A percentile compares a stretch with the other conserved stretches of the same genome.
Evolutionary conservation across 176 grass and related monocot genomes (phyloP).

Genomic region (Saccharum spontaneum): DNA sequence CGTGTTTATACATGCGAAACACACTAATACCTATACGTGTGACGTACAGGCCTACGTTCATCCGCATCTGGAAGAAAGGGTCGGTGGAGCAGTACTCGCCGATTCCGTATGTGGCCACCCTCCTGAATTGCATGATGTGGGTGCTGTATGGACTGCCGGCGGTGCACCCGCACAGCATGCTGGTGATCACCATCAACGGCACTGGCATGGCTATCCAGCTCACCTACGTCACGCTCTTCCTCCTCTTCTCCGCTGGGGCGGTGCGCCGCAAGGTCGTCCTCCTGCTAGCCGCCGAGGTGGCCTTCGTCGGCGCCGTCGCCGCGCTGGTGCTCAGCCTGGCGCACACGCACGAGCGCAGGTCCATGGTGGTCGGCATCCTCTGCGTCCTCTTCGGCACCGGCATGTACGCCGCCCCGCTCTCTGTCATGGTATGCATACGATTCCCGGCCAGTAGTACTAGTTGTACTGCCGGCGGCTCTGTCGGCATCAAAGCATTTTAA

Average conservation of each 20-base stretch:
- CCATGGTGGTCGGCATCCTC: slow-evolving; percentile 89
- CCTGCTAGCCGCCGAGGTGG: slow-evolving; percentile 53
- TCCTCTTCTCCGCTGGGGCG: slow-evolving; percentile 57
- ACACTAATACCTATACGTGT: not conserved
- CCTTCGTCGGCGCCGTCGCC: slow-evolving; percentile 60
- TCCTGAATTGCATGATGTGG: slow-evolving; percentile 99
- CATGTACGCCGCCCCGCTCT: slow-evolving; percentile 93
- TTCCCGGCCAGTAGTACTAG: no score
- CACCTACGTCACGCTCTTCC: slow-evolving; percentile 75
- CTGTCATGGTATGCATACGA: slow-evolving; percentile 76
- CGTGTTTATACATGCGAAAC: no score
- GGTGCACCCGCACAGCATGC: slow-evolving; percentile 93
- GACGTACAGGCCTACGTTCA: slow-evolving; percentile 72
- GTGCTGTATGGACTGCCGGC: slow-evolving; percentile 81
- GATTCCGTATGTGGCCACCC: slow-evolving; percentile 83
- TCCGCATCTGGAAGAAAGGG: slow-evolving; percentile 78
- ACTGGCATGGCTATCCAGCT: slow-evolving; percentile 83
- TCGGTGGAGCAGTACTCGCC: slow-evolving; percentile 92
- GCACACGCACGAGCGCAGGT: slow-evolving; percentile 59
- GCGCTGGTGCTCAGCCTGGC: slow-evolving; percentile 58
- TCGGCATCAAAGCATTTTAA: not conserved
- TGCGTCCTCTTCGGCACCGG: slow-evolving; percentile 86
- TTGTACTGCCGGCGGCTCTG: not conserved
- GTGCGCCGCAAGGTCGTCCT: slow-evolving; percentile 52
- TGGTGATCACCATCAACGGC: slow-evolving; percentile 96